A percentile compares a stretch with the other conserved stretches of the same genome.
Conservation (phyloP, 2,329 filamentous ascomycete species). For the Beauveria varroae region DNA sequence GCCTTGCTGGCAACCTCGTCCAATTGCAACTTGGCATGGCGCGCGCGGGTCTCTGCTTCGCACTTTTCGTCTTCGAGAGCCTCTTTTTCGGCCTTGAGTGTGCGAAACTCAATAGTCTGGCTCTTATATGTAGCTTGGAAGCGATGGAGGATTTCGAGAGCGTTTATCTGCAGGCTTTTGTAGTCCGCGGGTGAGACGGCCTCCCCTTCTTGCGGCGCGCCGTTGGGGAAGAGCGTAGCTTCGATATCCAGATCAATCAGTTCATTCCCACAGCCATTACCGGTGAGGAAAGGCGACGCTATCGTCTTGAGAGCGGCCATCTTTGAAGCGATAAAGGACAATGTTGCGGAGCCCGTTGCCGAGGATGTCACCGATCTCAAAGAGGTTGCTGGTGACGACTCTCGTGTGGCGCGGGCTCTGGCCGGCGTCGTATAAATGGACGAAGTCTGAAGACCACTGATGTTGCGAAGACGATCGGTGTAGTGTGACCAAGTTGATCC, state of each 20-base stretch:
- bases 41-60: slow-evolving; percentile 44
- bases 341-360: slow-evolving; percentile 25
- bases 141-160: slow-evolving; percentile 44
- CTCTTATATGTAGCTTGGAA: slow-evolving; percentile 53
- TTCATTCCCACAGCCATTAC: slow-evolving; percentile 38
- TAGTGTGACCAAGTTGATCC: slow-evolving; percentile 18
- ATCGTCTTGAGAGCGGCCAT: slow-evolving; percentile 34
- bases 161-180: slow-evolving; percentile 54
- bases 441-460: slow-evolving; percentile 1
- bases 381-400: slow-evolving; percentile 16
- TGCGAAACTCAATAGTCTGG: slow-evolving; percentile 41
- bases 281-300: slow-evolving; percentile 15
- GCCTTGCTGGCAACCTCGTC: slow-evolving; percentile 50
- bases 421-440: slow-evolving; percentile 8
- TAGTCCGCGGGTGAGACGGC: slow-evolving; percentile 51
- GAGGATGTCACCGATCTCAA: slow-evolving; percentile 20
- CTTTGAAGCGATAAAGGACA: slow-evolving; percentile 39
- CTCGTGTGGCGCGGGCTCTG: slow-evolving; percentile 1
- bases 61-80: slow-evolving; percentile 48
- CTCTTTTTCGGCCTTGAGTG: slow-evolving; percentile 46
- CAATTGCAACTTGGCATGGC: slow-evolving; percentile 51
- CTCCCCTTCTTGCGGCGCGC: slow-evolving; percentile 35
- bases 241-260: slow-evolving; percentile 49
- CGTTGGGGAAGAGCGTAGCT: slow-evolving; percentile 43
- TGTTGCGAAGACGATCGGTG: slow-evolving; percentile 5